Base-by-base conservation (phyloP, 768 basidiomycete genomes). In the Tylopilus vinaceipallidus region DNA sequence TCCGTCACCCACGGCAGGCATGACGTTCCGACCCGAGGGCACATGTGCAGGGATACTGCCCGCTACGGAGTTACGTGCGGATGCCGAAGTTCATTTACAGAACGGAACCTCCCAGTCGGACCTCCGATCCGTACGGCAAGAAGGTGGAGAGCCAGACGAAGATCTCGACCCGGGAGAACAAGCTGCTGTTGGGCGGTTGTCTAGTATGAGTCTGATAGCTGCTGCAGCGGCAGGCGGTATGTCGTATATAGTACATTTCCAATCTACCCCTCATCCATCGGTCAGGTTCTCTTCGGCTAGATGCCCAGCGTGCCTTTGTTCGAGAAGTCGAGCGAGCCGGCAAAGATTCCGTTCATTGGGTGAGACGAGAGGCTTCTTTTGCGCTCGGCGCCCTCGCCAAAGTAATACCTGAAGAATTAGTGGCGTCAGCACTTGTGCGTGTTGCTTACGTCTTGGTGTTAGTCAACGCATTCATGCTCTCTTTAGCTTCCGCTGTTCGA, bases 121-220 rank as follows among this genome's bases (percentile, higher is more conserved):
- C 37, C 42, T 42, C 35, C 50, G 43, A 37, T 20, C 54, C 16
- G n/a, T 36, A 19, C 55, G 50, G 17, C 62, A 59, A 50, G 56
- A 55, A 27, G 14, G n/a, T 13, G 44, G 49, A 37, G 61, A 65
- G 24, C 44, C 72, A 12, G 75, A 75, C 26, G 75, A 75, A 44
- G 80, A 71, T 26, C 54, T 61, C 23, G 71, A 73, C 47, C 57
- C 69, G 14, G 71, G 70, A 26, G 82, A 91, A 56, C 91, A 95
- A 63, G 90, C 87, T 13, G 82, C 88, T 5, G 77, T 92, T 17
- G 95, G 95, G 6, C 79, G 92, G 49, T 73, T 95, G 42, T 89
- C 91, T 5, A 91, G 91, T 59, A 93, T 97, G 92, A 91, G 90
- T 63, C 72, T 97, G 43, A 89, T 95, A 74, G 93, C 93, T 33